Evolutionary conservation across 306 rosid genomes (phyloP), one percentile per base, ranked within the genome.

Genomic region (Medicago arabica): DNA sequence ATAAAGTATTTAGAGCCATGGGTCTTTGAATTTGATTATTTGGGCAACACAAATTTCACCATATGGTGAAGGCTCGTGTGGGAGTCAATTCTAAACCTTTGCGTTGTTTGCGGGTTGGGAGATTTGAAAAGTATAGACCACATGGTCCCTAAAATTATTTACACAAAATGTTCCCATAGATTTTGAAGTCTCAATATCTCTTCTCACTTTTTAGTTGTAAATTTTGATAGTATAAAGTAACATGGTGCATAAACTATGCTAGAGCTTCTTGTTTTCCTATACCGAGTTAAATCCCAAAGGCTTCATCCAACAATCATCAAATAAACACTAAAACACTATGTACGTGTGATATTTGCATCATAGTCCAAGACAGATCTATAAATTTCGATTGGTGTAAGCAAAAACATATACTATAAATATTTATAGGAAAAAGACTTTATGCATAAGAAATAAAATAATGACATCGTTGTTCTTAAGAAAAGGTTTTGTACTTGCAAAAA

Each of bases 81-180:
- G 4, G 38, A 46, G 57, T 55, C 66, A 71, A 62, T 81, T 81
- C 6, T 15, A 34, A 34, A 5, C 38, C 1, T 34, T 1, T 34
- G 12, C 78, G 49, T 54, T 76, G 81, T 81, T 81, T 76, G 64
- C 60, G 81, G 85, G 43, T 76, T 76, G 66, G 78, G 75, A 71
- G 57, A 76, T 65, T 71, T 63, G 66, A 71, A 81, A 71, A 39
- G 71, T 36, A 58, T 72, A 69, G 25, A 54, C 3, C 64, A 70
- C 70, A 64, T 76, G 70, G 59, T 46, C 71, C 70, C 59, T 62
- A 16, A 75, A 69, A 69, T 76, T 71, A 81, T 81, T 76, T 44
- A 38, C 75, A 71, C 9, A 23, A 67, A 40, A 67, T 67, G 79
- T 14, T 72, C 14, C 54, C 75, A 28, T 17, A 44, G 8, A 70